Evolutionary conservation across 371 early-diverging fungal genomes (phyloP).

Genomic region (Rhizopus stolonifer): DNA sequence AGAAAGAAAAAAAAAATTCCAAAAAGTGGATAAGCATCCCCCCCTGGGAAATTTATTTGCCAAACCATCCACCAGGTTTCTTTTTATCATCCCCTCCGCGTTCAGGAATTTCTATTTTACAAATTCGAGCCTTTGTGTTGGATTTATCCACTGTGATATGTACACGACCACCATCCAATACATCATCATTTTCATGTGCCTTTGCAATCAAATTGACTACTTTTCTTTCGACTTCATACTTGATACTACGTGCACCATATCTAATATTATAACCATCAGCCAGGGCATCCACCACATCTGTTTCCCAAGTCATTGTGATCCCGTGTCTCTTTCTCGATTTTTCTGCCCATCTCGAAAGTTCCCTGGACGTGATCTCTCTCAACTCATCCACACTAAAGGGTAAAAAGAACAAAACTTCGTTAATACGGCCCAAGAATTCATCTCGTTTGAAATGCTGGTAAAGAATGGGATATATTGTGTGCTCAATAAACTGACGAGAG

Average conservation of each 20-base stretch:
- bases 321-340: constrained; percentile 54
- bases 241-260: constrained; percentile 64
- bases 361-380: constrained; percentile 46
- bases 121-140: constrained; percentile 31
- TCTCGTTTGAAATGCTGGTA: constrained; percentile 58
- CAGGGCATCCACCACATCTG: constrained; percentile 50
- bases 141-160: constrained; percentile 42
- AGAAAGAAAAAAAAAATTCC: not conserved
- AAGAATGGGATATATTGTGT: constrained; percentile 58
- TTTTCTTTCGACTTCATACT: constrained; percentile 59
- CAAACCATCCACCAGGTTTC: constrained; percentile 36
- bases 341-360: constrained; percentile 53
- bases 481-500: constrained; percentile 54
- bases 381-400: constrained; percentile 58
- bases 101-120: constrained; percentile 43
- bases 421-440: constrained; percentile 64
- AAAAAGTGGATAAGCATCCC: not conserved
- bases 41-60: constrained; percentile 12
- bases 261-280: constrained; percentile 56
- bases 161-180: constrained; percentile 47
- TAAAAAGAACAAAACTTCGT: constrained; percentile 59
- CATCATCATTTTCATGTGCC: constrained; percentile 59
- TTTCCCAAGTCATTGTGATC: constrained; percentile 55
- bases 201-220: constrained; percentile 61
- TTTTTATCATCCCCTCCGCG: constrained; percentile 42